Percentiles rank a stretch among this genome's conserved stretches.
These are phyloP conservation scores for Pterula multifida DNA, from an alignment of 1,284 basidiomycete species.

Conservation along the genomic window DNA sequence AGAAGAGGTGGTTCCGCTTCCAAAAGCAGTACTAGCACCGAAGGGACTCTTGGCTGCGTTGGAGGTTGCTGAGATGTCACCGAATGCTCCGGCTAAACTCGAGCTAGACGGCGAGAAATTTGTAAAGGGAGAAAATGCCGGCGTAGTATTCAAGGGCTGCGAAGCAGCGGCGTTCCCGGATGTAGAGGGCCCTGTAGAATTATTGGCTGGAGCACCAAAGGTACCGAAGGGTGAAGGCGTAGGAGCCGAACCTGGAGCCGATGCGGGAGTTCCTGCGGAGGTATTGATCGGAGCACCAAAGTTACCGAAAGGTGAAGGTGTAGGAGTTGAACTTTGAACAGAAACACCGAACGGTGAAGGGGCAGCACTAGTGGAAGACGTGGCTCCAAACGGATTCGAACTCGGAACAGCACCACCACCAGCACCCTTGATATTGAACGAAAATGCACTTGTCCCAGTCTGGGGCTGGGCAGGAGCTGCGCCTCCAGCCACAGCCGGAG, in stretches of 20 bases:
- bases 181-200: background rate
- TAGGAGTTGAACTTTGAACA: background rate
- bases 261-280: background rate
- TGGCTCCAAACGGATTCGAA: background rate
- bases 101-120: background rate
- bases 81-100: background rate
- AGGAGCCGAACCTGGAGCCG: too few species aligned
- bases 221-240: background rate
- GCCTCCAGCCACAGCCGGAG: too few species aligned
- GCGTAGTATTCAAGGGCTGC: background rate
- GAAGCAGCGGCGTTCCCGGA: background rate
- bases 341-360: background rate
- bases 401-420: too few species aligned
- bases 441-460: background rate
- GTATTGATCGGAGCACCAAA: background rate
- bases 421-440: background rate
- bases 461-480: background rate
- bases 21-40: background rate
- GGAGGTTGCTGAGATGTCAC: background rate
- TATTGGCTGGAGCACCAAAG: background rate
- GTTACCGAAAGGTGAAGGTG: background rate
- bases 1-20: background rate
- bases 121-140: background rate
- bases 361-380: background rate
- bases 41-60: background rate